phyloP scores from a whole-genome alignment of 2,329 filamentous ascomycete genomes.

The Botrytis galanthina region DNA sequence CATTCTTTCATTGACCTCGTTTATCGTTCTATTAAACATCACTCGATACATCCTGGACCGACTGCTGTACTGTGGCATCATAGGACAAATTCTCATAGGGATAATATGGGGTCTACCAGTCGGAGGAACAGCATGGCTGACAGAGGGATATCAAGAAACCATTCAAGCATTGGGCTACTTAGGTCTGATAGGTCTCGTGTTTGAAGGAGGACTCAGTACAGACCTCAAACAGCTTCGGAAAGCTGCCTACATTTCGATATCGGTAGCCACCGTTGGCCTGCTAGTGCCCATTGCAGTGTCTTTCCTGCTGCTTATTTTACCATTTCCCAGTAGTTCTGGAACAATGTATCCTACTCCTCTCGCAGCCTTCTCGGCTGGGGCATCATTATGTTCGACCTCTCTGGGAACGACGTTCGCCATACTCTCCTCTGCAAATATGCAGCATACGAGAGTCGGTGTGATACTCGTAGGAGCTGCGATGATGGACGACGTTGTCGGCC shows the following conservation, averaged over 20 bases:
- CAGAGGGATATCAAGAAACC: slow-evolving; percentile 48
- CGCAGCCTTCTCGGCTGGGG: slow-evolving; percentile 65
- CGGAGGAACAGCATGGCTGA: slow-evolving; percentile 59
- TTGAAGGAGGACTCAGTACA: slow-evolving; percentile 47
- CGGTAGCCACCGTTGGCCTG: slow-evolving; percentile 66
- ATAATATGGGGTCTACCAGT: slow-evolving; percentile 69
- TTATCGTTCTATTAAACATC: slow-evolving; percentile 61
- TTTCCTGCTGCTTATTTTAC: slow-evolving; percentile 44
- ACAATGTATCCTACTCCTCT: slow-evolving; percentile 28
- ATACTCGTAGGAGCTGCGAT: slow-evolving; percentile 72
- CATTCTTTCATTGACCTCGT: slow-evolving; percentile 59
- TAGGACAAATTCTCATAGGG: slow-evolving; percentile 70
- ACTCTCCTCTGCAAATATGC: slow-evolving; percentile 58
- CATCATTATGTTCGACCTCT: slow-evolving; percentile 71
- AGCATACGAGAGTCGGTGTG: slow-evolving; percentile 54
- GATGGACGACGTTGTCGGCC: slow-evolving; percentile 76
- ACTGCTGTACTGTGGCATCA: slow-evolving; percentile 64
- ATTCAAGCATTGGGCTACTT: slow-evolving; percentile 69
- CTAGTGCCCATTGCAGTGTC: slow-evolving; percentile 62
- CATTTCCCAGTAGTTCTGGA: slow-evolving; percentile 29
- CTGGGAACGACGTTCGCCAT: slow-evolving; percentile 69
- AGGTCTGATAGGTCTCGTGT: slow-evolving; percentile 69
- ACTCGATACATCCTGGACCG: slow-evolving; percentile 57
- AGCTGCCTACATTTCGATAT: slow-evolving; percentile 57
- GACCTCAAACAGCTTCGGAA: slow-evolving; percentile 46